Percentiles rank a stretch among this genome's conserved stretches.
These are phyloP conservation scores for Soucietia sequanensis DNA, from an alignment of 805 yeast genomes.

Conservation along the genomic window DNA sequence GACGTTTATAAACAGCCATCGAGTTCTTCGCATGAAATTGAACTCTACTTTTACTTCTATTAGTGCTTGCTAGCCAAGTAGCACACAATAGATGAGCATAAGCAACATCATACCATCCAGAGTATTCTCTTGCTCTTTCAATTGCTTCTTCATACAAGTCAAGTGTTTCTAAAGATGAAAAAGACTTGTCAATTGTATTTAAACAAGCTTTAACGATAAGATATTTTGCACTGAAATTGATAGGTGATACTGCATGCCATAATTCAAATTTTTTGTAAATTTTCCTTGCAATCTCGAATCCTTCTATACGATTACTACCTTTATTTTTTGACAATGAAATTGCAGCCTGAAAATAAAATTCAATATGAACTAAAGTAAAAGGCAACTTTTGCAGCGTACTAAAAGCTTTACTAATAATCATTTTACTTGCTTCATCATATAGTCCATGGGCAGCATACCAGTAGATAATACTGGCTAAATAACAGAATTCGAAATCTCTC, in stretches of 20 bases:
- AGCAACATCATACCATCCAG: conserved; percentile 38
- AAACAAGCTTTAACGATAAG: conserved; percentile 31
- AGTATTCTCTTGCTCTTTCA: conserved; percentile 30
- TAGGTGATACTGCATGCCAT: conserved; percentile 37
- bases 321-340: conserved; percentile 10
- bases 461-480: conserved; percentile 9
- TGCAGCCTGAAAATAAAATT: conserved; percentile 18
- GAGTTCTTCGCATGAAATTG: conserved; percentile 37
- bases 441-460: conserved; percentile 12
- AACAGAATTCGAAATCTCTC: conserved; percentile 10
- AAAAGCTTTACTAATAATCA: conserved; percentile 12
- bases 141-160: conserved; percentile 47
- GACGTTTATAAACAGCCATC: conserved; percentile 26
- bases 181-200: conserved; percentile 11
- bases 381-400: conserved; percentile 21
- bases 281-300: conserved; percentile 15
- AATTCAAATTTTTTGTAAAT: conserved; percentile 23
- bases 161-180: conserved; percentile 34
- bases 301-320: conserved; percentile 11
- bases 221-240: conserved; percentile 37
- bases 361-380: conserved; percentile 18
- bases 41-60: conserved; percentile 30
- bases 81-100: conserved; percentile 43
- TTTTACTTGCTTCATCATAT: conserved; percentile 15
- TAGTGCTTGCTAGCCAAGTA: conserved; percentile 28